A percentile compares a stretch with the other conserved stretches of the same genome.
Conservation (phyloP, 2,329 filamentous ascomycete species). For the Phyllosticta citribraziliensis region DNA sequence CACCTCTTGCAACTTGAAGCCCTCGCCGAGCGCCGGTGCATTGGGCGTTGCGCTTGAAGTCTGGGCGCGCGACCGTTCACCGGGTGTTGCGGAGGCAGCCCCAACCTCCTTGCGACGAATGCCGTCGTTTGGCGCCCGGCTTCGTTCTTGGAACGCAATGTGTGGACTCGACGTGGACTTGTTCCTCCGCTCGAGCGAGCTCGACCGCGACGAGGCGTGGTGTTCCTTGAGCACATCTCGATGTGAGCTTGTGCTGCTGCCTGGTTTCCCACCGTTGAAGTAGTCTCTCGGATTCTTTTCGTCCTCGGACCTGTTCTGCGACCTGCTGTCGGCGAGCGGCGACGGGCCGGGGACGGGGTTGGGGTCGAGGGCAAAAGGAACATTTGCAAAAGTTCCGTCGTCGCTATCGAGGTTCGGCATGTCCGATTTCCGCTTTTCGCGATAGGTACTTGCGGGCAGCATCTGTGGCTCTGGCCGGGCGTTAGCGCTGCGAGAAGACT, state of each 20-base stretch:
- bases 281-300: slow-evolving; percentile 31
- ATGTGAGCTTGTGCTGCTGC: slow-evolving; percentile 20
- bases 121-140: slow-evolving; percentile 52
- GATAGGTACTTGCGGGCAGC: slow-evolving; percentile 66
- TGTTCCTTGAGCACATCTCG: slow-evolving; percentile 33
- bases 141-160: slow-evolving; percentile 84
- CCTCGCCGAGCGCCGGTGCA: slow-evolving; percentile 24
- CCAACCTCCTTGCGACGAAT: slow-evolving; percentile 33
- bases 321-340: slow-evolving; percentile 24
- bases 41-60: slow-evolving; percentile 24
- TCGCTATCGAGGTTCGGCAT: slow-evolving; percentile 55
- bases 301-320: slow-evolving; percentile 18
- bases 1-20: slow-evolving; percentile 71
- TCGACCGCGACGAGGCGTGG: slow-evolving; percentile 32
- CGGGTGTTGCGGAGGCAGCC: slow-evolving; percentile 19
- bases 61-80: slow-evolving; percentile 41
- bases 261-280: slow-evolving; percentile 27
- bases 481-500: not conserved
- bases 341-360: slow-evolving; percentile 35
- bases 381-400: slow-evolving; percentile 30
- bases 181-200: slow-evolving; percentile 32
- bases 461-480: slow-evolving; percentile 41
- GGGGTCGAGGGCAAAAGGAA: slow-evolving; percentile 43
- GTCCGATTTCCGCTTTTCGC: slow-evolving; percentile 65
- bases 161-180: slow-evolving; percentile 57